Base-by-base conservation (phyloP, 345 rosid genomes). In the Eutrema japonicum region DNA sequence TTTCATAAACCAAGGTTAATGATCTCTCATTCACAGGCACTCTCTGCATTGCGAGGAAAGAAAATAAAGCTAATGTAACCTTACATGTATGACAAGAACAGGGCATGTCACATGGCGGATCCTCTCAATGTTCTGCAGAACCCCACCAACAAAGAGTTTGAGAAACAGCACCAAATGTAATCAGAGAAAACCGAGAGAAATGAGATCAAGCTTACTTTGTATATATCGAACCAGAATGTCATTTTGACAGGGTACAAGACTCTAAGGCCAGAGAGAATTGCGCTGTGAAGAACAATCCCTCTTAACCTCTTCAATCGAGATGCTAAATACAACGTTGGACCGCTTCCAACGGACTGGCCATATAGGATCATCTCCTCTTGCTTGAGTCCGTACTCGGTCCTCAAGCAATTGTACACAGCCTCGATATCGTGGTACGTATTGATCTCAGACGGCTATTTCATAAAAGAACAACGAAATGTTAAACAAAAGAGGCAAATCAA, bases 341-440 rank as follows among this genome's bases (percentile, higher is more conserved):
- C 97, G 60, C 98, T 94, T 51, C 98, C 96, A 63, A 91, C 96
- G 3, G 96, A 94, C 73, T 94, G 98, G 0, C 97, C 97, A 2
- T 94, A 89, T 42, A 94, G 48, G 42, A 89, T 94, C 77, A 94
- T 50, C 8, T 91, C 97, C 74, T 91, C 97, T 67, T 85, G 93
- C 60, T 73, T 88, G 13, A 91, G 43, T 10, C 70, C 87, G 56
- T 91, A 87, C 38, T 91, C 94, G 58, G 68, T 84, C 82, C 81
- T 86, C 85, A 91, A 84, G 73, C 95, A 89, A 42, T 84, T 83
- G 81, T 89, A 88, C 18, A 86, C 87, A 9, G 97, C 93, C 62
- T 92, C 97, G 33, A 92, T 88, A 79, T 92, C 99, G 12, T 90
- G 69, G 76, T 92, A 95, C 18, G 97, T 92, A 75, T 94, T 91